Conservation (phyloP, 129 eudicot genomes). For the Oenanthe sinensis region DNA sequence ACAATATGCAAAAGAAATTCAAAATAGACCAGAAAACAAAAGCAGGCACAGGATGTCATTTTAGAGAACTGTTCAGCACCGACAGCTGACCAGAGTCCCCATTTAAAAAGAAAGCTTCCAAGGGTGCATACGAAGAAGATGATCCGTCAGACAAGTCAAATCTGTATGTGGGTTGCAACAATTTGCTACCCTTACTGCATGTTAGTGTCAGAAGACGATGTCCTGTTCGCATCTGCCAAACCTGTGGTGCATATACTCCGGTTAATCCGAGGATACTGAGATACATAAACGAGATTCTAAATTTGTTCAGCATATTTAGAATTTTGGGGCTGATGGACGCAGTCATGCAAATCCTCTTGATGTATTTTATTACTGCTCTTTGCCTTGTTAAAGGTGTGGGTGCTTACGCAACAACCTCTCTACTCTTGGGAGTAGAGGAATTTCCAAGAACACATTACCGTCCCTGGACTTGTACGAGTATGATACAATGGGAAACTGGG, state of each 20-base stretch:
- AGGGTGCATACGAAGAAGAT: constrained; percentile 55
- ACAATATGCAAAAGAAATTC: background rate
- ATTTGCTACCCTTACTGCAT: constrained; percentile 77
- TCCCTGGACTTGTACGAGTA: background rate
- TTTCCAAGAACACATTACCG: background rate
- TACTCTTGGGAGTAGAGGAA: background rate
- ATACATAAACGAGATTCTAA: background rate
- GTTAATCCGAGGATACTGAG: background rate
- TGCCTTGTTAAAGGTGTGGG: background rate
- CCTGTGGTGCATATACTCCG: constrained; percentile 25
- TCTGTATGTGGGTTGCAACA: constrained; percentile 91
- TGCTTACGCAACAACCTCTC: background rate
- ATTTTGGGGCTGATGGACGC: background rate
- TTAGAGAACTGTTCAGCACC: constrained; percentile 48
- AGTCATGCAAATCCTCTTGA: background rate
- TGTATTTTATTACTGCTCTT: background rate
- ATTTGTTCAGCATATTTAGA: background rate
- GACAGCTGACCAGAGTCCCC: constrained; percentile 94
- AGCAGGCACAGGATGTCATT: constrained; percentile 16
- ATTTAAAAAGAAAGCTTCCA: constrained; percentile 77
- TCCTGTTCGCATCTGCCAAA: constrained; percentile 98
- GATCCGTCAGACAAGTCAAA: constrained; percentile 49
- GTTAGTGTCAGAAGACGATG: constrained; percentile 68
- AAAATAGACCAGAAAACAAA: background rate
- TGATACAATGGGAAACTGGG: background rate